These are phyloP conservation scores for Periconia digitata DNA, from an alignment of 2,329 filamentous ascomycete genomes.

Conservation along the genomic window DNA sequence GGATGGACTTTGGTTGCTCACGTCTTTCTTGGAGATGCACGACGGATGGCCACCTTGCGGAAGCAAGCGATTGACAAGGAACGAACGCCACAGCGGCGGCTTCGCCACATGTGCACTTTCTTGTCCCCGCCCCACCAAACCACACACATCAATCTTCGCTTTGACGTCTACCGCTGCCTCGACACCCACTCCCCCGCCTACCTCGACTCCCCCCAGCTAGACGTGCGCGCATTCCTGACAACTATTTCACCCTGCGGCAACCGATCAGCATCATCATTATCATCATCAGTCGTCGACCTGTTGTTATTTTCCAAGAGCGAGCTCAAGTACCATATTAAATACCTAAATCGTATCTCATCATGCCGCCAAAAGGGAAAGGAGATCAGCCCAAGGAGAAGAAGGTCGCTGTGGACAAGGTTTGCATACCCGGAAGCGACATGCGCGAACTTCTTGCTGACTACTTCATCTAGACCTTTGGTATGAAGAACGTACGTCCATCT, in stretches of 20 bases:
- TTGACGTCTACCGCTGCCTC: slow-evolving; percentile 12
- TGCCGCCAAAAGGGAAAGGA: slow-evolving; percentile 67
- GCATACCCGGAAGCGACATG: neutral
- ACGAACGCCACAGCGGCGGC: neutral
- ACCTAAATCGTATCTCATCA: slow-evolving; percentile 46
- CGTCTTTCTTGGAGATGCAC: neutral
- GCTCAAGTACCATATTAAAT: too few species aligned
- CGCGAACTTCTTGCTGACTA: slow-evolving; percentile 6
- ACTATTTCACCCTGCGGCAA: neutral
- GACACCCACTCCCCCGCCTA: slow-evolving; percentile 6
- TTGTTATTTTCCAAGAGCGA: too few species aligned
- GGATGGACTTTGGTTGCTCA: neutral
- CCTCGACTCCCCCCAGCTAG: slow-evolving; percentile 8
- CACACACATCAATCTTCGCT: neutral
- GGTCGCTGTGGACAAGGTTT: slow-evolving; percentile 77
- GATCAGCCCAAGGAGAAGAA: slow-evolving; percentile 57
- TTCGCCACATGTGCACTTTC: slow-evolving; percentile 12
- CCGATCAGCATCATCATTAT: neutral
- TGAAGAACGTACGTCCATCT: slow-evolving; percentile 81
- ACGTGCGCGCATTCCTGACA: slow-evolving; percentile 17
- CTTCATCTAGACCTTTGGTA: slow-evolving; percentile 75
- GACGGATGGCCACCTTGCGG: neutral
- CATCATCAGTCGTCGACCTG: neutral
- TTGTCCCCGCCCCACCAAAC: slow-evolving; percentile 17
- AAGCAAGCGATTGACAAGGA: neutral